These are phyloP conservation scores for Fusarium sp. DNA, from an alignment of 2,329 filamentous ascomycete genomes.

Conservation along the genomic window DNA sequence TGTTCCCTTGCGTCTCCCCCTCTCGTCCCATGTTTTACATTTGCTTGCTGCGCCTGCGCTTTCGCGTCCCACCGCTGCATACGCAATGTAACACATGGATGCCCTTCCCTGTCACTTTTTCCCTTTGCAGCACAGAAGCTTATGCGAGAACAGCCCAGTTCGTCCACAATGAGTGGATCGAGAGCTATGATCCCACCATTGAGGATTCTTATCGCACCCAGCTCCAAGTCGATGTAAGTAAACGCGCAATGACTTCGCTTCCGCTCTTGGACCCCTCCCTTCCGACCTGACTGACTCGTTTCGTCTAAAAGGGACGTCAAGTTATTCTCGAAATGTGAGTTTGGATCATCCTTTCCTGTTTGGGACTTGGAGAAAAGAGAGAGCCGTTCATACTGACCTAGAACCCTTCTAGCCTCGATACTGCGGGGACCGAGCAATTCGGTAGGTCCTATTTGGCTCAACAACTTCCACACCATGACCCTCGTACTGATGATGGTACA, in stretches of 20 bases:
- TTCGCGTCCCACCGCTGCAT: conserved; percentile 29
- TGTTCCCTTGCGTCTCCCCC: conserved; percentile 12
- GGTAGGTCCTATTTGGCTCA: conserved; percentile 67
- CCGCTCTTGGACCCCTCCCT: conserved; percentile 15
- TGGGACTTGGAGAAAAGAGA: conserved; percentile 17
- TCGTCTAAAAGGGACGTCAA: conserved; percentile 82
- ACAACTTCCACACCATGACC: conserved; percentile 23
- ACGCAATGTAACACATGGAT: conserved; percentile 16
- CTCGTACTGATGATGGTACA: conserved; percentile 51
- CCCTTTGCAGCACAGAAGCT: conserved; percentile 34
- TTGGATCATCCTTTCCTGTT: conserved; percentile 27
- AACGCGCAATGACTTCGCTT: conserved; percentile 9
- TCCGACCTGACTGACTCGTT: conserved; percentile 50
- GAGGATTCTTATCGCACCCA: conserved; percentile 83
- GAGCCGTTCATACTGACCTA: conserved; percentile 40
- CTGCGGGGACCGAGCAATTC: conserved; percentile 92
- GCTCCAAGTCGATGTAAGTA: conserved; percentile 84
- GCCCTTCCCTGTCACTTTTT: conserved; percentile 24
- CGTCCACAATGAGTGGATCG: conserved; percentile 94
- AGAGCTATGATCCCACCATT: conserved; percentile 85
- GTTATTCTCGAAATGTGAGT: conserved; percentile 89
- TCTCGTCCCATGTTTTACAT: conserved; percentile 25
- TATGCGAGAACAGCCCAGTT: conserved; percentile 77
- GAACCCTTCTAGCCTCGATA: conserved; percentile 74
- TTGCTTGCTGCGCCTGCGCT: conserved; percentile 13